Conservation (phyloP, 805 yeast genomes). For the Citeromyces matritensis region DNA sequence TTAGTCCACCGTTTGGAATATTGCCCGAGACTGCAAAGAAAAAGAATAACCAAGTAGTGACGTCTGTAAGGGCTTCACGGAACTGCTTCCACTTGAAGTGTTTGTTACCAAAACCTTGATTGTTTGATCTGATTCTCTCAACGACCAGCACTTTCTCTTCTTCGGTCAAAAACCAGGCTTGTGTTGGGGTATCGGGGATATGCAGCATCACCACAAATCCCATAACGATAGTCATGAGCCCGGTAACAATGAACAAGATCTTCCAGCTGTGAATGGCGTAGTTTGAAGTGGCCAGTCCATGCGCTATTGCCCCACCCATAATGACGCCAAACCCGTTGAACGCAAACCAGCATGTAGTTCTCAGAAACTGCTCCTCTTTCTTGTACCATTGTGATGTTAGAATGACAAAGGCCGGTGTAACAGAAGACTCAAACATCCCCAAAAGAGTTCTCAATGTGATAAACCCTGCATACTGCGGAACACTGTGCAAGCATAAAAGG, state of each 20-base stretch:
- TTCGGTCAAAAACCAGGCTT: slow-evolving; percentile 20
- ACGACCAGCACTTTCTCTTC: slow-evolving; percentile 29
- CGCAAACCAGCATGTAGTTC: slow-evolving; percentile 23
- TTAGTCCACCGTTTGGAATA: slow-evolving; percentile 41
- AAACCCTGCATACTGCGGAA: slow-evolving; percentile 24
- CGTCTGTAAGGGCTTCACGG: slow-evolving; percentile 31
- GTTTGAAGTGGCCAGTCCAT: slow-evolving; percentile 25
- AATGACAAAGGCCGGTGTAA: slow-evolving; percentile 39
- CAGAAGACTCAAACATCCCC: slow-evolving; percentile 34
- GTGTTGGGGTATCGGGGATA: slow-evolving; percentile 27
- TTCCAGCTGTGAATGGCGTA: slow-evolving; percentile 37
- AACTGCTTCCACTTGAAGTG: slow-evolving; percentile 40
- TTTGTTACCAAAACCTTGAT: slow-evolving; percentile 42
- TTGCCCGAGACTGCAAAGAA: slow-evolving; percentile 24
- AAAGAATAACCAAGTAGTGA: slow-evolving; percentile 31
- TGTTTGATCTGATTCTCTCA: slow-evolving; percentile 35
- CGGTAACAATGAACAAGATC: slow-evolving; percentile 37
- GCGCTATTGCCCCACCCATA: slow-evolving; percentile 33
- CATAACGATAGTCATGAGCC: slow-evolving; percentile 32
- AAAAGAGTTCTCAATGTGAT: slow-evolving; percentile 25
- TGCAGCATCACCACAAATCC: slow-evolving; percentile 31
- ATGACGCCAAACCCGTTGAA: slow-evolving; percentile 24
- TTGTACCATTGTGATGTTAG: slow-evolving; percentile 42
- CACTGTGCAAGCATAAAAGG: slow-evolving; percentile 13
- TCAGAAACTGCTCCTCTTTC: slow-evolving; percentile 23